Evolutionary conservation across 768 basidiomycete species (phyloP).

Genomic region (Pleurotus ostreatus): DNA sequence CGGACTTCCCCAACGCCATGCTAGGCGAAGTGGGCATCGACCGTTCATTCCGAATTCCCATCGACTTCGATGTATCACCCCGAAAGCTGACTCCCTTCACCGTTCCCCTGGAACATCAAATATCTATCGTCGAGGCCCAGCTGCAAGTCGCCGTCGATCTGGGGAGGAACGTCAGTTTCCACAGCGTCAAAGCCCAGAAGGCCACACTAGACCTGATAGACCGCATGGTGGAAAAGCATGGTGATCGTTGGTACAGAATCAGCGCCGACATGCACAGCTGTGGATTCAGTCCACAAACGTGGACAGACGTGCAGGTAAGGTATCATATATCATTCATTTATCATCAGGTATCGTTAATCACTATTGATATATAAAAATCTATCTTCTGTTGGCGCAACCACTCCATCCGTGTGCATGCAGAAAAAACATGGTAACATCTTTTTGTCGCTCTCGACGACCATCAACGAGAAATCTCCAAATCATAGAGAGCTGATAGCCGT

Average conservation of each 20-base stretch:
- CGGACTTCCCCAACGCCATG: conserved; percentile 66
- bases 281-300: conserved; percentile 74
- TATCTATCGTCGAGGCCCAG: conserved; percentile 77
- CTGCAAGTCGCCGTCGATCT: conserved; percentile 81
- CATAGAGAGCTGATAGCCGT: conserved; percentile 61
- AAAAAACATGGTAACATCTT: conserved; percentile 73
- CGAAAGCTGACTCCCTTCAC: conserved; percentile 72
- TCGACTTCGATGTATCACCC: conserved; percentile 42
- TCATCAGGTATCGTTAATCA: neutral
- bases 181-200: conserved; percentile 77
- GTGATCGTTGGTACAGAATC: conserved; percentile 55
- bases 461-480: conserved; percentile 70
- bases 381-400: neutral
- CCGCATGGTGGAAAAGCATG: conserved; percentile 54
- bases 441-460: conserved; percentile 82
- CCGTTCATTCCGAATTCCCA: conserved; percentile 70
- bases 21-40: conserved; percentile 95
- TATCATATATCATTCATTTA: conserved; percentile 1
- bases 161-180: conserved; percentile 75
- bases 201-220: conserved; percentile 65
- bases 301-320: conserved; percentile 71
- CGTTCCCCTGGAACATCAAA: conserved; percentile 78
- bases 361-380: no score
- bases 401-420: conserved; percentile 28
- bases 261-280: conserved; percentile 91